phyloP scores from a whole-genome alignment of 208 protist species.

The Cochliopodium minus region DNA sequence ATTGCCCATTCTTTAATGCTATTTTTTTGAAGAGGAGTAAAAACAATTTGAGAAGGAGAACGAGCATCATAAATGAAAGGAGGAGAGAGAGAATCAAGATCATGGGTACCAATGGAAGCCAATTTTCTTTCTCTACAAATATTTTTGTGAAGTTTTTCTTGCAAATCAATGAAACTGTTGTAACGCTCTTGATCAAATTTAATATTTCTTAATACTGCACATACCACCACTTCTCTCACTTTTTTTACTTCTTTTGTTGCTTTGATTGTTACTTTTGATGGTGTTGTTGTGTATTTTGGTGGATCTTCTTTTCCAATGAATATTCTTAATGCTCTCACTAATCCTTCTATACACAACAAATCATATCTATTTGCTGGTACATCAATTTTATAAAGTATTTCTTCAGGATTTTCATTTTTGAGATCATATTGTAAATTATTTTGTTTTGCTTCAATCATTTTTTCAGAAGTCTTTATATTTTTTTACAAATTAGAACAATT shows the following conservation, averaged over 20 bases:
- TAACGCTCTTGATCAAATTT: conserved; percentile 74
- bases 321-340: conserved; percentile 50
- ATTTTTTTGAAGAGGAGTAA: conserved; percentile 68
- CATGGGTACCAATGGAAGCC: conserved; percentile 98
- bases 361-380: conserved; percentile 94
- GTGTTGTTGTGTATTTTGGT: conserved; percentile 43
- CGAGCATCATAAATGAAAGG: conserved; percentile 67
- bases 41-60: conserved; percentile 64
- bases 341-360: conserved; percentile 81
- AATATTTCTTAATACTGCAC: conserved; percentile 83
- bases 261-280: conserved; percentile 51
- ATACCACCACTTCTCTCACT: conserved; percentile 86
- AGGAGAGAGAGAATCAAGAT: conserved; percentile 65
- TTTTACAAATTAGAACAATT: no score
- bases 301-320: conserved; percentile 51
- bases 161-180: conserved; percentile 91
- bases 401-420: conserved; percentile 33
- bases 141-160: conserved; percentile 94
- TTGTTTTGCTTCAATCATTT: no score
- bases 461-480: no score
- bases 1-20: no score
- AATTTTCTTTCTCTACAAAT: conserved; percentile 82
- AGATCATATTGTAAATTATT: no score
- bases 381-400: conserved; percentile 92
- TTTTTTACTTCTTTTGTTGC: conserved; percentile 50